A percentile compares a stretch with the other conserved stretches of the same genome.
Evolutionary conservation across 2,329 filamentous ascomycete species (phyloP).

Genomic region (Aspergillus tubingensis): DNA sequence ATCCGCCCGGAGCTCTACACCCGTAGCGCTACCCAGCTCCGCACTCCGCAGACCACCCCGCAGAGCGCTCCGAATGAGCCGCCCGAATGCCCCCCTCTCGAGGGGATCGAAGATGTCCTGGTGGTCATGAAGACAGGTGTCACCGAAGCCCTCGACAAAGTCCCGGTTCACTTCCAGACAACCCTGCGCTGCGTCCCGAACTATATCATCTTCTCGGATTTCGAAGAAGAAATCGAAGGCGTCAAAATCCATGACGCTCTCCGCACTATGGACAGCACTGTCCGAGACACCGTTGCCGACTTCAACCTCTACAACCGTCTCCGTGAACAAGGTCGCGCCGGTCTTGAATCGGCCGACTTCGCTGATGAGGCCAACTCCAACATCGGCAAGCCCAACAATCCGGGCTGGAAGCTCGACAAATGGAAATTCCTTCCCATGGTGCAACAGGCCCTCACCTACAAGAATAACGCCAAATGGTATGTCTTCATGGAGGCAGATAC

Average conservation of each 20-base stretch:
- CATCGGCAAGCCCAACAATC: conserved; percentile 48
- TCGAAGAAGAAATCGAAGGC: conserved; percentile 54
- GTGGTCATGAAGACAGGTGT: conserved; percentile 62
- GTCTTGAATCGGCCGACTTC: conserved; percentile 42
- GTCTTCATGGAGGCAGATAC: conserved; percentile 63
- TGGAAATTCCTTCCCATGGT: conserved; percentile 62
- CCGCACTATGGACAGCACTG: conserved; percentile 43
- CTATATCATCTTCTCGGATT: conserved; percentile 62
- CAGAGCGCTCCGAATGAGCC: background rate
- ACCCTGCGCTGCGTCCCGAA: conserved; percentile 58
- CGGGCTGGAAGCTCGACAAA: conserved; percentile 57
- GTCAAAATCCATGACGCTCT: conserved; percentile 55
- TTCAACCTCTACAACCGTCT: conserved; percentile 56
- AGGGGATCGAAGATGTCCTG: conserved; percentile 55
- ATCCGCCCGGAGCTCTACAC: conserved; percentile 62
- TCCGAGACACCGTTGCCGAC: conserved; percentile 47
- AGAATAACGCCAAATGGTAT: conserved; percentile 58
- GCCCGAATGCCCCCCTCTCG: conserved; percentile 34
- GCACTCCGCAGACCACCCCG: background rate
- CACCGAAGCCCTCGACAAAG: conserved; percentile 57
- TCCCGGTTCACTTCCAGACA: conserved; percentile 57
- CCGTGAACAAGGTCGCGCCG: conserved; percentile 45
- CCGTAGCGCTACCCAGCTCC: conserved; percentile 8
- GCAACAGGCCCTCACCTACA: conserved; percentile 48
- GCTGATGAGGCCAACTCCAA: conserved; percentile 42